These are phyloP conservation scores for Atkinsonella texensis DNA, from an alignment of 2,329 filamentous ascomycete genomes.

Conservation along the genomic window DNA sequence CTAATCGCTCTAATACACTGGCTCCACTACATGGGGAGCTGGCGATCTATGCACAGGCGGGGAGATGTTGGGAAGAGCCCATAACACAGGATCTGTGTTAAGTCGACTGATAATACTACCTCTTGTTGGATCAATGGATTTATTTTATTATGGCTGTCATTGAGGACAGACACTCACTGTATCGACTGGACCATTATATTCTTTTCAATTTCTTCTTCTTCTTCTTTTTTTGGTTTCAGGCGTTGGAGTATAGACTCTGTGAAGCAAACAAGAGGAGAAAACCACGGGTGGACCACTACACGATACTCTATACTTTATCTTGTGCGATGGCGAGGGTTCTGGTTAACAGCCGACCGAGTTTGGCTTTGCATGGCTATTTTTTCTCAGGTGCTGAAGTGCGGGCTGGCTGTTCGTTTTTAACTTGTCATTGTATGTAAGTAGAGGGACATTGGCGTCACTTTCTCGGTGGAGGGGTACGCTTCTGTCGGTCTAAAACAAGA, in stretches of 20 bases:
- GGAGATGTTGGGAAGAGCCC: background rate
- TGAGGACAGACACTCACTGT: background rate
- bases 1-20: background rate
- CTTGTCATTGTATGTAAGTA: conserved; percentile 4
- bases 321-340: conserved; percentile 1
- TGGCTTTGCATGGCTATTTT: background rate
- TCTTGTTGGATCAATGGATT: conserved; percentile 2
- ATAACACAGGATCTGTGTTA: background rate
- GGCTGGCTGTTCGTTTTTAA: background rate
- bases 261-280: background rate
- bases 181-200: background rate
- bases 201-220: conserved; percentile 8
- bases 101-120: background rate
- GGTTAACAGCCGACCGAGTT: background rate
- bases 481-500: conserved; percentile 1
- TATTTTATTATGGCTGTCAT: background rate
- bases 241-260: conserved; percentile 5
- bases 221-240: conserved; percentile 6
- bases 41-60: conserved; percentile 1
- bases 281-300: conserved; percentile 1
- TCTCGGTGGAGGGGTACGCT: conserved; percentile 7
- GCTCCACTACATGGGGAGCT: background rate
- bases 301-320: background rate
- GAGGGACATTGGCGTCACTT: conserved; percentile 6
- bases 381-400: background rate